Evolutionary conservation across 441 rosid genomes (phyloP).

Genomic region (Lepidium campestre): DNA sequence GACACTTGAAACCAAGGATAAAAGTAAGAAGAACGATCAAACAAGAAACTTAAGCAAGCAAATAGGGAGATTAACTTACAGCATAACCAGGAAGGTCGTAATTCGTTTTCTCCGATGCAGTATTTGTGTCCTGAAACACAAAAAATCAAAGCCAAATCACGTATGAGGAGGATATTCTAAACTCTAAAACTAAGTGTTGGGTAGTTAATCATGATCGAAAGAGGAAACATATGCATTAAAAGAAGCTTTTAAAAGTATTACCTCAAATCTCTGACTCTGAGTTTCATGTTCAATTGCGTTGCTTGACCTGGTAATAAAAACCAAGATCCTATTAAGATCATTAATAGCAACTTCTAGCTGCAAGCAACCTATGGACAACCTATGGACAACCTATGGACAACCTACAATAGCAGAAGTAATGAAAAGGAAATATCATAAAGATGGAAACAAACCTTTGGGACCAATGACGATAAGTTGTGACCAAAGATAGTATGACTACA

Average conservation of each 20-base stretch:
- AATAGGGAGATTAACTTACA: constrained; percentile 39
- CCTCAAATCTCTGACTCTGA: constrained; percentile 44
- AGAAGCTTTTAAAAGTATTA: not conserved
- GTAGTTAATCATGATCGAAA: not conserved
- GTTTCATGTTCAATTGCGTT: constrained; percentile 28
- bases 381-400: not conserved
- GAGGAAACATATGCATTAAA: not conserved
- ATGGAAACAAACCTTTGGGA: constrained; percentile 49
- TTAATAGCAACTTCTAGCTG: not conserved
- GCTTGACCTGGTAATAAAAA: constrained; percentile 45
- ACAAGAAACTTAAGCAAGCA: not conserved
- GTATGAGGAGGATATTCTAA: not conserved
- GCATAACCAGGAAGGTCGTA: constrained; percentile 85
- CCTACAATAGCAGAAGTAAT: not conserved
- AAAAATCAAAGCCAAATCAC: constrained; percentile 9
- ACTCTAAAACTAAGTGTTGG: not conserved
- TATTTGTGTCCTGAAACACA: constrained; percentile 43
- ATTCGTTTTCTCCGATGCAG: constrained; percentile 42
- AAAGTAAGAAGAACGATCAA: not conserved
- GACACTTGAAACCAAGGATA: not conserved
- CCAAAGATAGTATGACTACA: constrained; percentile 42
- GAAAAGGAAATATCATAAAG: not conserved
- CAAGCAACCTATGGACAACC: not conserved
- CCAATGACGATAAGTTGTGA: constrained; percentile 64
- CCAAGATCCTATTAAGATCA: not conserved